Evolutionary conservation across 2,329 filamentous ascomycete genomes (phyloP), one percentile per base, ranked within the genome.

Genomic region (Diaporthe citri): DNA sequence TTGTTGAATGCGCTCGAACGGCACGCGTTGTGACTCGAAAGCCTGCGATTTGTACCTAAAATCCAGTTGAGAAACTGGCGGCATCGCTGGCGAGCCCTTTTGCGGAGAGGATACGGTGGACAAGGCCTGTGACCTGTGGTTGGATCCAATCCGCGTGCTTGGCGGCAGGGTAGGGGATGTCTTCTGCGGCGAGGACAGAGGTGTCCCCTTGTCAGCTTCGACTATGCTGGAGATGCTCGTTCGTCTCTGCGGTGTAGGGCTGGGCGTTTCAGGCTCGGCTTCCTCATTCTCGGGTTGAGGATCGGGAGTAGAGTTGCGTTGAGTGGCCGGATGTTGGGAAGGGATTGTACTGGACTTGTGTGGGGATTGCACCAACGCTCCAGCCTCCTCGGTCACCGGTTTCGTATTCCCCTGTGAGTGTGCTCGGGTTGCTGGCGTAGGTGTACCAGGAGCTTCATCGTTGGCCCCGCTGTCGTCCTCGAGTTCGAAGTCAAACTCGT

Each of bases 1-100:
- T 8, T 82, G 79, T 28, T 85, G 84, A n/a, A 91, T 85, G 6
- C 86, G 82, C 28, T 88, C 83, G 5, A 88, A 81, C 1, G 88
- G 85, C 0, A 91, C 85, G 4, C 90, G 86, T 77, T 91, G 90
- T 74, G 86, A 88, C 75, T 87, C 86, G 17, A 84, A 77, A 4
- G 78, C 80, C 74, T 86, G 84, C 36, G 80, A 83, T 57, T 82
- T 80, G 48, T 77, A 79, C 20, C 71, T 60, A 57, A 81, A 81
- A 0, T 81, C 82, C 46, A 80, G 75, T 28, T 77, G 77, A 36
- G 77, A 79, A 7, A 79, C 77, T 39, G 75, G 71, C 22, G 75
- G 67, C 64, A 73, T 48, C 25, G 39, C 55, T 60, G 74, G 20
- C 51, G 52, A 46, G 39, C 34, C n/a, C 7, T 43, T 64, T 43